These are phyloP conservation scores for Venturia pyrina DNA, from an alignment of 2,329 filamentous ascomycete species.

Conservation along the genomic window DNA sequence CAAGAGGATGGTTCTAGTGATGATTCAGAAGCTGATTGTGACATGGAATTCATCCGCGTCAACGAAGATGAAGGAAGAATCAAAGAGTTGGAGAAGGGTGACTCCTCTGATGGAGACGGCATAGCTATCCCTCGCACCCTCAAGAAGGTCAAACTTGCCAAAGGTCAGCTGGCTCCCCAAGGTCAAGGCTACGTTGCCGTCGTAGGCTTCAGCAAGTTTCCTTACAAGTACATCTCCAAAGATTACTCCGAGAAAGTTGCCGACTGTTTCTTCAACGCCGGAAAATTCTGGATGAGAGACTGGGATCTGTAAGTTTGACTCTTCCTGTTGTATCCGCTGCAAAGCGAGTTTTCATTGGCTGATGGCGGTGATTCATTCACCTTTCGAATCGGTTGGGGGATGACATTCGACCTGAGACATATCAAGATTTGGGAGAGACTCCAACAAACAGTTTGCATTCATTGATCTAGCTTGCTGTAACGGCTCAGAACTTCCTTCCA, in stretches of 20 bases:
- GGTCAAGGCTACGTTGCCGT: conserved; percentile 31
- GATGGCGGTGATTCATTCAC: neutral
- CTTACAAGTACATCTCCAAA: conserved; percentile 48
- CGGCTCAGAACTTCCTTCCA: neutral
- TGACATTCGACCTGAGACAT: neutral
- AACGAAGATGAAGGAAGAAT: conserved; percentile 4
- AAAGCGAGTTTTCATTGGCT: neutral
- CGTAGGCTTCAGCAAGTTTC: conserved; percentile 45
- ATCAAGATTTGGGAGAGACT: neutral
- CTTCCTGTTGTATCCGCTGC: neutral
- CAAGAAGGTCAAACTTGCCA: conserved; percentile 14
- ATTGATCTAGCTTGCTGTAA: neutral
- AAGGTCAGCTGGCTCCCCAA: conserved; percentile 24
- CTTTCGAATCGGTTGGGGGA: neutral
- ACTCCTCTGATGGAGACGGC: conserved; percentile 4
- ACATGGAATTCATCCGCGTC: conserved; percentile 4
- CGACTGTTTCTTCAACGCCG: conserved; percentile 46
- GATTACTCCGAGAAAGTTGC: conserved; percentile 36
- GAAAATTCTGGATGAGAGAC: conserved; percentile 46
- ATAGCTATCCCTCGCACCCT: neutral
- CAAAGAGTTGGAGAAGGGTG: neutral
- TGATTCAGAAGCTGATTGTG: conserved; percentile 10
- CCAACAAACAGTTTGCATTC: neutral
- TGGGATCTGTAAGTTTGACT: conserved; percentile 65
- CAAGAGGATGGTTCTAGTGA: neutral